Evolutionary conservation across 805 yeast species (phyloP), one percentile per base, ranked within the genome.

Genomic region (Kazachstania africana): DNA sequence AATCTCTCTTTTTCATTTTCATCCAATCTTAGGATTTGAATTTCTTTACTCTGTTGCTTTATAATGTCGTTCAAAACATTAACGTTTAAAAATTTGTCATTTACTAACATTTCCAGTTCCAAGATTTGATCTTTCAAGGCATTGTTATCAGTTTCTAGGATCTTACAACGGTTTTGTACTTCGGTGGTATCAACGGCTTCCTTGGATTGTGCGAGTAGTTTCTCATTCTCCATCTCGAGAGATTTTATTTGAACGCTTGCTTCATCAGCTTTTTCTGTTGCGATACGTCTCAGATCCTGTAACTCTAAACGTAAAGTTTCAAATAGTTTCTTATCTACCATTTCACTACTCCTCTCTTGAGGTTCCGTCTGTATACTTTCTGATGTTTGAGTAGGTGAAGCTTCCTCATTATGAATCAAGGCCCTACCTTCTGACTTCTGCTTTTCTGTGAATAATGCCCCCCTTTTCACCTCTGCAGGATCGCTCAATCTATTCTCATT

Each of bases 191-290:
- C 47, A 4, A 44, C 38, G 10, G 12, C 9, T 5, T 28, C 16
- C 10, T 6, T 16, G 15, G 23, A 29, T 8, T 28, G 30, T 8
- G 34, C 8, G 37, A 45, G 53, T 28, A 59, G 35, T 14, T 38
- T 33, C 3, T 31, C 25, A 22, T 55, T 53, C 32, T 60, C 62
- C 5, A 31, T 17, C 40, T 75, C 81, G 22, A 79, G 56, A 14
- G 45, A 44, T 15, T 52, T 53, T 15, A 78, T 73, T 35, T 66
- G 67, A 13, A 63, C 63, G 40, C 74, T 68, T 0, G 85, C 87
- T 30, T 62, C 57, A 30, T 59, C 62, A 39, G 78, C 75, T 39
- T 73, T 76, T 4, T 54, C 53, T 35, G 62, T 64, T 39, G 72
- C 66, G 26, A 63, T 63, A 3, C 40, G 14, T 38, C 62, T 68